Evolutionary conservation across 306 rosid genomes (phyloP).

Genomic region (Quercus alba): DNA sequence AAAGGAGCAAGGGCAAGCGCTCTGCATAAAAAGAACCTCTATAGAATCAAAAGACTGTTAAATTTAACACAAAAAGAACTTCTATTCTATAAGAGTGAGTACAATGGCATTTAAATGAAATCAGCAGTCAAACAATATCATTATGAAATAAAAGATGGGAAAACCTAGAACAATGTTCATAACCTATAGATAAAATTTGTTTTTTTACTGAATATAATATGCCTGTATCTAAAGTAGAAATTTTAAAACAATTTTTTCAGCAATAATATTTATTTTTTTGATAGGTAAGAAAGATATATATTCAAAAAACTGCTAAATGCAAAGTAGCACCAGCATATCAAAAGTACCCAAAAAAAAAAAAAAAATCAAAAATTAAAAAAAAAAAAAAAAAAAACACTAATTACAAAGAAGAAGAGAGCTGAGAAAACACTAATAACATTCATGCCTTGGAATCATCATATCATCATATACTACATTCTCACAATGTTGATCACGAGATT

Average conservation of each 20-base stretch:
- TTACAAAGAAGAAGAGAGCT: no score
- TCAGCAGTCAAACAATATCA: neutral
- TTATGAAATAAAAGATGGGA: neutral
- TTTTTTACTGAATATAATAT: neutral
- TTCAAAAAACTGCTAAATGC: no score
- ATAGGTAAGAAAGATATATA: no score
- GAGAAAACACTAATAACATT: neutral
- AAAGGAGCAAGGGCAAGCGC: conserved; percentile 87
- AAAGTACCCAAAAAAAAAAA: no score
- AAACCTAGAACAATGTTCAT: neutral
- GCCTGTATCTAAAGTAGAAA: neutral
- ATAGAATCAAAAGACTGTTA: conserved; percentile 7
- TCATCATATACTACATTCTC: neutral
- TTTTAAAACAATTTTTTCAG: neutral
- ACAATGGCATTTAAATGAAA: neutral
- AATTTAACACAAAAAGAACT: neutral
- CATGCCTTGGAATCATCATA: neutral
- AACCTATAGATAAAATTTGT: neutral
- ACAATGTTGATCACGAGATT: neutral
- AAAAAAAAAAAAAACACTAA: no score
- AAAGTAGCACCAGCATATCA: no score
- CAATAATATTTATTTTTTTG: neutral
- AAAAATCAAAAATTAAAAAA: no score
- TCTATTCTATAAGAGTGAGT: neutral
- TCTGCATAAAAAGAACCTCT: conserved; percentile 42